Evolutionary conservation across 2,329 filamentous ascomycete species (phyloP), one percentile per base, ranked within the genome.

Genomic region (Fusarium succisae): DNA sequence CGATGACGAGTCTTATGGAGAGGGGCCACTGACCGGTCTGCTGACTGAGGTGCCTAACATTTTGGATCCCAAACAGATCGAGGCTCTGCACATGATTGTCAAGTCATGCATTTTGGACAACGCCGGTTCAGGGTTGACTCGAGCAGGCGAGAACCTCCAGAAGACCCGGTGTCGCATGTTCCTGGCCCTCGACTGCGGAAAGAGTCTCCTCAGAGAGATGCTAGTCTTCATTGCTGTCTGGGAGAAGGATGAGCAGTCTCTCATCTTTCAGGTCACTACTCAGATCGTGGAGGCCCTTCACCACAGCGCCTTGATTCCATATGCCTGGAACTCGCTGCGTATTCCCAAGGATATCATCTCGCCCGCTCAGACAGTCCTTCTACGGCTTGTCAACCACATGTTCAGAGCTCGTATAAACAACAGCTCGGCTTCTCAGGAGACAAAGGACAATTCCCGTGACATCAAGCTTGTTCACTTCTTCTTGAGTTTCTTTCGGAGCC

Each of bases 311-410:
- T 86, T 98, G 35, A 92, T 98, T 81, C 95, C 95, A 0, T 97
- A 96, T 80, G 94, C 95, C 6, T 98, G 97, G 88, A 94, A 96
- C 73, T 94, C 94, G 38, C 92, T 98, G 76, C 89, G 94, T 54
- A 97, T 98, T 73, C 93, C 94, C 15, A 98, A 98, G 82, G 96
- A 98, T 79, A 98, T 98, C 70, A 97, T 98, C 59, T 98, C 95
- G 17, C 96, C 96, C 1, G 95, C 95, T 3, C 96, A 98, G 82
- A 96, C 95, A 1, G 94, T 98, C 30, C 91, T 98, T 38, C 91
- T 98, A 78, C 94, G 97, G 70, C 90, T 98, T 13, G 89, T 98
- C 70, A 97, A 94, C 41, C 94, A 95, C 81, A 95, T 98, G 82
- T 96, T 97, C 83, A 91, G 94, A 56, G 82, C 83, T 6, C 81